Percentiles rank a stretch among this genome's conserved stretches.
Conservation (phyloP, 164 flowering plant species). For the Magnolia sinica region DNA sequence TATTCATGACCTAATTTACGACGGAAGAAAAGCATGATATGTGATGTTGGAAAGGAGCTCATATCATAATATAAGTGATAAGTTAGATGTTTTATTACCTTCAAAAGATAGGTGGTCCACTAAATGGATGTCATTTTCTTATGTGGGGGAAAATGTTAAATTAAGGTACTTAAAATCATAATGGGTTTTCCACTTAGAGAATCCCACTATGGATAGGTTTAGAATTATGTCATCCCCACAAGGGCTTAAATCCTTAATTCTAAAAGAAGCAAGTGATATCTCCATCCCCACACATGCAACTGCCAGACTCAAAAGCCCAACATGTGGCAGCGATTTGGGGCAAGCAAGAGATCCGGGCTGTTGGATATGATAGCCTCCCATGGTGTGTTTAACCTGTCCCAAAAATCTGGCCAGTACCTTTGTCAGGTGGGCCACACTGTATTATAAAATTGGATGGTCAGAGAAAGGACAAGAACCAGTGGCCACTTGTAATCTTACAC, state of each 20-base stretch:
- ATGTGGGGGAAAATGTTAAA: not conserved
- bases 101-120: not conserved
- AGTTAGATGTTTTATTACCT: not conserved
- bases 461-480: too few species aligned
- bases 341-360: not conserved
- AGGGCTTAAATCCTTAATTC: not conserved
- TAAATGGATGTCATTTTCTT: conserved; percentile 9
- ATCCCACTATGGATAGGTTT: conserved; percentile 12
- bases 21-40: not conserved
- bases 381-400: not conserved
- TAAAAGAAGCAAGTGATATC: not conserved
- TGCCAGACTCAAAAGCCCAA: not conserved
- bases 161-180: not conserved
- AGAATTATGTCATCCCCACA: conserved; percentile 11
- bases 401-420: too few species aligned
- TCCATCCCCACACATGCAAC: not conserved
- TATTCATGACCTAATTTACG: conserved; percentile 32
- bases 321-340: not conserved
- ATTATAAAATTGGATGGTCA: too few species aligned
- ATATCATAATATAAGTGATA: not conserved
- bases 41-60: not conserved
- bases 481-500: too few species aligned
- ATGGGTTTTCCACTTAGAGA: conserved; percentile 17
- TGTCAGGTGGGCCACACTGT: too few species aligned
- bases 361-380: not conserved